A percentile compares a stretch with the other conserved stretches of the same genome.
Conservation (phyloP, 106 monocot species). For the Platanthera guangdongensis region DNA sequence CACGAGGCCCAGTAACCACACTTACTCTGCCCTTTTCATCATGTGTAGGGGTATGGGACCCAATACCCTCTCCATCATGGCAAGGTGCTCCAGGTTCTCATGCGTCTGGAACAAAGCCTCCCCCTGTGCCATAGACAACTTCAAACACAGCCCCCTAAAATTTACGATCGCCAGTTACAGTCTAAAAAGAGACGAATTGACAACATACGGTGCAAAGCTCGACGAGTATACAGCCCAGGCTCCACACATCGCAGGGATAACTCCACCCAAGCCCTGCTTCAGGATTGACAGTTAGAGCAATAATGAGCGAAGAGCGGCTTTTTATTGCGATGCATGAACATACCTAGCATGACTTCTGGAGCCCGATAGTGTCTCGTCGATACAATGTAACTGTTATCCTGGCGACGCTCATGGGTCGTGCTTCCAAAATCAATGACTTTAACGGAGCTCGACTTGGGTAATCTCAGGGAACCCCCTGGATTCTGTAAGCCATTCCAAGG, state of each 20-base stretch:
- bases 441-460: conserved; percentile 86
- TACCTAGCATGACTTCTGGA: conserved; percentile 88
- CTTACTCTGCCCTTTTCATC: conserved; percentile 75
- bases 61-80: conserved; percentile 89
- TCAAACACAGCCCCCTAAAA: background rate
- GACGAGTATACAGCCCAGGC: conserved; percentile 62
- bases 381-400: conserved; percentile 60
- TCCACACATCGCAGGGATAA: conserved; percentile 72
- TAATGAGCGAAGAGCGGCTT: no score
- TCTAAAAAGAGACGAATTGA: background rate
- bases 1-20: background rate
- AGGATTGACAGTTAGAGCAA: background rate
- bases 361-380: conserved; percentile 93
- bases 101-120: conserved; percentile 87
- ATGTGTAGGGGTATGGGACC: conserved; percentile 67
- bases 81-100: conserved; percentile 82
- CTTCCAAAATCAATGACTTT: conserved; percentile 99
- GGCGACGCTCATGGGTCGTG: conserved; percentile 47
- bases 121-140: conserved; percentile 28
- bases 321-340: background rate
- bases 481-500: background rate
- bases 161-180: background rate
- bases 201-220: conserved; percentile 63
- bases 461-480: background rate
- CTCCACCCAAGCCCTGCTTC: conserved; percentile 66